phyloP scores from a whole-genome alignment of 805 yeast species.

The Yamadazyma ubonensis region DNA sequence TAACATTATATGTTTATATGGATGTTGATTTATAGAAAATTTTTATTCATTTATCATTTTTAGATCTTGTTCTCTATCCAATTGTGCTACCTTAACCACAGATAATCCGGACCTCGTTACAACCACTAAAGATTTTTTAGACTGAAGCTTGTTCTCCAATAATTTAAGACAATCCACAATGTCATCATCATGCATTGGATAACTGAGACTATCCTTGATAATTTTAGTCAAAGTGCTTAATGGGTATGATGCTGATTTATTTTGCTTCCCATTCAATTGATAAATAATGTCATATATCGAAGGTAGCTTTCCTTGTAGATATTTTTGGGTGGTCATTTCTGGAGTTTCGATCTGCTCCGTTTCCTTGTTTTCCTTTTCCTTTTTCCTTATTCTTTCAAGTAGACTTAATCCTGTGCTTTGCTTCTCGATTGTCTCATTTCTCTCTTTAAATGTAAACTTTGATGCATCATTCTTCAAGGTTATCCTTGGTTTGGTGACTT shows the following conservation, averaged over 20 bases:
- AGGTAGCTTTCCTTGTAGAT: conserved; percentile 27
- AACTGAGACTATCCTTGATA: conserved; percentile 31
- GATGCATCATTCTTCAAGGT: conserved; percentile 33
- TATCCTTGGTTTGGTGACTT: conserved; percentile 19
- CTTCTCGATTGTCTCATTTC: conserved; percentile 18
- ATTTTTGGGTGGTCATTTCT: conserved; percentile 21
- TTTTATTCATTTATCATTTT: conserved; percentile 10
- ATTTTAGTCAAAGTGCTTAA: conserved; percentile 26
- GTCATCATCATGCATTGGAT: conserved; percentile 32
- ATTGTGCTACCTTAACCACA: conserved; percentile 25
- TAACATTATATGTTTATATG: conserved; percentile 1
- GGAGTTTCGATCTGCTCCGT: conserved; percentile 18
- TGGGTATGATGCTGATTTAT: conserved; percentile 18
- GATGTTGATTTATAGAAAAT: conserved; percentile 1
- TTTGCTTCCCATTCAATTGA: conserved; percentile 20
- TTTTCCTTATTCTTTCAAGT: conserved; percentile 37
- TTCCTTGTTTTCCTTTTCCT: conserved; percentile 28
- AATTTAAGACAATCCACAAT: conserved; percentile 26
- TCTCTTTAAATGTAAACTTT: conserved; percentile 36
- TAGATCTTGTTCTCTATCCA: conserved; percentile 31
- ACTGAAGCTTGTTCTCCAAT: conserved; percentile 14
- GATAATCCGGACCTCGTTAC: conserved; percentile 23
- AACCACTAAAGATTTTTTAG: conserved; percentile 18
- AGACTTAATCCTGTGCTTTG: conserved; percentile 29
- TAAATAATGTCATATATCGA: conserved; percentile 35